phyloP scores from a whole-genome alignment of 768 basidiomycete genomes.

The Termitomyces sp. region DNA sequence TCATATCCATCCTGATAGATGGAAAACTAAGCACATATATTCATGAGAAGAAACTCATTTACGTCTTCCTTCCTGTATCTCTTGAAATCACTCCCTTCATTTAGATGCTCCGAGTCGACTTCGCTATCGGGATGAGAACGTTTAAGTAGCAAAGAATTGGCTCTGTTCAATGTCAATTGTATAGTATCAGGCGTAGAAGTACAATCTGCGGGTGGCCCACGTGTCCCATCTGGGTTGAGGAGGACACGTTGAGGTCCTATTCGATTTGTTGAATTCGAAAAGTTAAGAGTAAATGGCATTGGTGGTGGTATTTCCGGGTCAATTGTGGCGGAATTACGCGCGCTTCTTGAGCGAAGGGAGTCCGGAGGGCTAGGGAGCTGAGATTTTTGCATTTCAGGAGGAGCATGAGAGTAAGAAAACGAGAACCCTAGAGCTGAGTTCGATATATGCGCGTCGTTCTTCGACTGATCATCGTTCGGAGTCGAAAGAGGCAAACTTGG shows the following conservation, averaged over 20 bases:
- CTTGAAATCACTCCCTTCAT: constrained; percentile 1
- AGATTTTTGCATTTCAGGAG: not conserved
- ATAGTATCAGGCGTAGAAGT: not conserved
- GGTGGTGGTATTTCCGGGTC: not conserved
- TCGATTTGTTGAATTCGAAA: constrained; percentile 7
- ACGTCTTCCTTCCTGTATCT: constrained; percentile 9
- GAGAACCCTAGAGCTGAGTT: constrained; percentile 10
- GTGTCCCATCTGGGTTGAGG: constrained; percentile 10
- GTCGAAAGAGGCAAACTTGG: constrained; percentile 8
- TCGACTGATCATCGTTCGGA: not conserved
- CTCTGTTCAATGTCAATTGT: not conserved
- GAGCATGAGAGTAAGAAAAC: constrained; percentile 8
- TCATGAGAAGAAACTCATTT: not conserved
- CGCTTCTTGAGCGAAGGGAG: constrained; percentile 3
- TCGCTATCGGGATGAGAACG: constrained; percentile 3
- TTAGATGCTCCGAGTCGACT: constrained; percentile 1
- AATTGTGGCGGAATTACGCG: not conserved
- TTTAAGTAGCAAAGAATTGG: constrained; percentile 1
- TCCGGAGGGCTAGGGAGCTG: constrained; percentile 15
- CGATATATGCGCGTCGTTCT: constrained; percentile 17
- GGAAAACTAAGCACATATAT: not conserved
- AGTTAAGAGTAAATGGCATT: constrained; percentile 9
- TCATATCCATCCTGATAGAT: constrained; percentile 8
- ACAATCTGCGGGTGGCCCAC: constrained; percentile 1
- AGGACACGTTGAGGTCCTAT: constrained; percentile 15